Base-by-base conservation (phyloP, 2,329 filamentous ascomycete genomes). In the Fusarium abutilonis region DNA sequence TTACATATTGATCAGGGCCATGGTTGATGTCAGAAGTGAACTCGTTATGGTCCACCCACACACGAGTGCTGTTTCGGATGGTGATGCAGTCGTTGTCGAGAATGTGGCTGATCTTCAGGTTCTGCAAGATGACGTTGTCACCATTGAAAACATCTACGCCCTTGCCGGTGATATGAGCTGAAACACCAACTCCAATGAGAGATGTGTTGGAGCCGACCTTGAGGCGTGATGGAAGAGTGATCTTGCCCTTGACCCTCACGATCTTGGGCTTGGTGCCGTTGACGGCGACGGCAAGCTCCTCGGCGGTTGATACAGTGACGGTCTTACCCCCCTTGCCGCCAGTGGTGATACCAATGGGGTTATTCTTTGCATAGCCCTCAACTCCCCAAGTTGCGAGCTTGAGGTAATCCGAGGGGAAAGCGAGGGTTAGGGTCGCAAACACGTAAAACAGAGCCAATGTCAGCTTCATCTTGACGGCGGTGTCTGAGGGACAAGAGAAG, bases 1-100 rank as follows among this genome's bases (percentile, higher is more conserved):
- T 55, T 36, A 74, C 74, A 41, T 76, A 79, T 35, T 69, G 64
- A 38, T 79, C 78, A 1, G 78, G 76, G 0, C 78, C 78, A 5
- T 72, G 56, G 36, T 68, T 63, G 9, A 80, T 72, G 38, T 80
- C 77, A 1, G 74, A 78, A n/a, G 72, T 65, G 59, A 82, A 80
- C 63, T 82, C 79, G 42, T 79, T 79, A 63, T 82, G 79, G 46
- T 82, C 79, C 21, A 82, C 69, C 79, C 79, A 82, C 1, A 81
- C 76, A 3, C 79, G 70, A 2, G 78, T 81, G 23, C 75, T 74
- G 70, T 79, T 78, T n/a, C 75, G 73, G 32, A 81, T 74, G 5
- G 76, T 78, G 52, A 82, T 78, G 56, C 74, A 73, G 52, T 82
- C 80, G 14, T 76, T 75, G 43, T 74, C 77, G 4, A 74, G 40